Evolutionary conservation across 2,329 filamentous ascomycete genomes (phyloP), one percentile per base, ranked within the genome.

Genomic region (Talaromyces sp.): DNA sequence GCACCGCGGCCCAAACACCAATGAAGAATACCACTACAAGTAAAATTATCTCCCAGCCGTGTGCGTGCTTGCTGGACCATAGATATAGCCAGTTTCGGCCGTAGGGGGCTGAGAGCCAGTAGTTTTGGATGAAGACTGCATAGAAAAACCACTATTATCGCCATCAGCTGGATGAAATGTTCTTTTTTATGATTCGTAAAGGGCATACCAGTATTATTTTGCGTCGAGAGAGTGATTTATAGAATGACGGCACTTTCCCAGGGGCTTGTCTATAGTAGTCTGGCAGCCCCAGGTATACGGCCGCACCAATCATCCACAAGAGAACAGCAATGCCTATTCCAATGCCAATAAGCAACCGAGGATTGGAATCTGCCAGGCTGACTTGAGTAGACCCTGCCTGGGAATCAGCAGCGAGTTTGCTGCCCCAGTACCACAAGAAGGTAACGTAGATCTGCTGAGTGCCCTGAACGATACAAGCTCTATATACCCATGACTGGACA

Each of bases 371-470:
- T 53, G 60, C 60, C 31, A 62, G n/a, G 51, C 62, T 59, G n/a
- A 51, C 53, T 29, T 55, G 52, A 1, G 43, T 56, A n/a, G 52
- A 56, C 1, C 60, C 62, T 49, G 55, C 55, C 21, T 62, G 54
- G 13, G 55, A 55, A 14, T 31, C 50, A 26, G 62, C 49, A 31
- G 62, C 60, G 8, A 64, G 19, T 8, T 79, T 81, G 58, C 73
- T 74, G 76, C 82, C 85, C 85, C 85, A 87, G 68, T 81, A 85
- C 84, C 84, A 87, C 10, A 87, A 77, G 17, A 78, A 80, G 8
- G 82, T 78, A 58, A 85, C 78, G 67, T 86, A 87, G 60, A 86
- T 74, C 66, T 87, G 84, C 66, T 86, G 84, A 6, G 83, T 83
- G 54, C 85, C 85, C 69, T 86, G 83, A 58, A 87, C 84, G 21